A percentile compares a stretch with the other conserved stretches of the same genome.
phyloP scores from a whole-genome alignment of 139 green algal species.

The Chlamydomonas schloesseri region DNA sequence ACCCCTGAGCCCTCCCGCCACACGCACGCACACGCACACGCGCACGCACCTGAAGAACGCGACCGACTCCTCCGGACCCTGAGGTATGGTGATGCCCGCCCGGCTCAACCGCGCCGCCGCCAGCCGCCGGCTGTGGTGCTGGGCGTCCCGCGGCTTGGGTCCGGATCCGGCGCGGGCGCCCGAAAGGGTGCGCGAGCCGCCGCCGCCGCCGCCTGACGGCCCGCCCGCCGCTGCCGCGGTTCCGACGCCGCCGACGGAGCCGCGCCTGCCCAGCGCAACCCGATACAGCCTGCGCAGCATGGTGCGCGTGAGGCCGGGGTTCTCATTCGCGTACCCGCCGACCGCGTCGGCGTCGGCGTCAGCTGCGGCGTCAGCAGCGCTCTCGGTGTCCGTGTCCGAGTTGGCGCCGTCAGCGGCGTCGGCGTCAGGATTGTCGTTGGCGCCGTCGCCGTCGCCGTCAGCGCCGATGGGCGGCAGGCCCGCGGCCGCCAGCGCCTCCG shows the following conservation, averaged over 20 bases:
- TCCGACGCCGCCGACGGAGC: neutral
- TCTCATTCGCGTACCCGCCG: no score
- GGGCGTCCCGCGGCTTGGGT: no score
- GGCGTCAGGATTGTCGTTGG: no score
- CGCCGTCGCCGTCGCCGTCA: neutral
- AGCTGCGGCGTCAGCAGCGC: neutral
- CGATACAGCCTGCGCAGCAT: slow-evolving; percentile 16
- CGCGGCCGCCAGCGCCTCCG: no score
- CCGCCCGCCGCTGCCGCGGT: no score
- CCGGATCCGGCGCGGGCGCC: no score
- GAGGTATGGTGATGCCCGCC: slow-evolving; percentile 19
- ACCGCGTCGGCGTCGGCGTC: neutral
- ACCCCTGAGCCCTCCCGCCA: no score
- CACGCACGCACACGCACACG: neutral
- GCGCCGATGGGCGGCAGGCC: no score
- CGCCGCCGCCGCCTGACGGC: no score
- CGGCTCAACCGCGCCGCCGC: neutral
- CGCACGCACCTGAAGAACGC: slow-evolving; percentile 16
- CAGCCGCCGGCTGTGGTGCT: no score
- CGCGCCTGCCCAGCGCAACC: neutral
- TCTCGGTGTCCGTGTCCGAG: neutral
- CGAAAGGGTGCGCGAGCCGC: neutral
- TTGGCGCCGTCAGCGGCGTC: neutral
- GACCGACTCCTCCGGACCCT: slow-evolving; percentile 8
- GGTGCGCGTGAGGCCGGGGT: slow-evolving; percentile 2